These are phyloP conservation scores for Starmerella davenportii DNA, from an alignment of 805 yeast species.

Conservation along the genomic window DNA sequence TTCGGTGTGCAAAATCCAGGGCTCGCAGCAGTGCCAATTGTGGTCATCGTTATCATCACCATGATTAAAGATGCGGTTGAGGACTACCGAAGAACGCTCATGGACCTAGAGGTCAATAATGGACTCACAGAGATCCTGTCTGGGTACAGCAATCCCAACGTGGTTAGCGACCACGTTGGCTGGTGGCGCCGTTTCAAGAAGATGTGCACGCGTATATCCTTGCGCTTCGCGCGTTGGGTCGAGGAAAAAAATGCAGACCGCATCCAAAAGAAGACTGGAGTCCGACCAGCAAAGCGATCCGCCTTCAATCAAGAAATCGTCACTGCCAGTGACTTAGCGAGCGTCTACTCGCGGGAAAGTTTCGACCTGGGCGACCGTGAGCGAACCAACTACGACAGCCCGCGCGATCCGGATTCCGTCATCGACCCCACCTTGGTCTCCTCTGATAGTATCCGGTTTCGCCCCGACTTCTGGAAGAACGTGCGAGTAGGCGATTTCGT, in stretches of 20 bases:
- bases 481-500: constrained; percentile 62
- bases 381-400: not conserved
- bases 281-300: constrained; percentile 9
- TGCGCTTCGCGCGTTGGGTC: constrained; percentile 15
- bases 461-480: constrained; percentile 50
- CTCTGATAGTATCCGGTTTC: constrained; percentile 27
- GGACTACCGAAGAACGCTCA: constrained; percentile 48
- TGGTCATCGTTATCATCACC: constrained; percentile 58
- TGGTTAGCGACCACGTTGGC: constrained; percentile 35
- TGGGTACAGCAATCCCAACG: constrained; percentile 44
- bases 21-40: constrained; percentile 63
- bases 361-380: constrained; percentile 12
- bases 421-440: constrained; percentile 18
- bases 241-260: constrained; percentile 14
- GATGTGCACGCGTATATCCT: constrained; percentile 18
- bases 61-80: constrained; percentile 67
- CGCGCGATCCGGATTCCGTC: constrained; percentile 14
- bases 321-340: constrained; percentile 14
- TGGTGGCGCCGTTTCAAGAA: constrained; percentile 59
- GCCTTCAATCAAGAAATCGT: constrained; percentile 14
- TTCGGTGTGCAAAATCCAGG: constrained; percentile 64
- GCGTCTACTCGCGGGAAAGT: constrained; percentile 14
- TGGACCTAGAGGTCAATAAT: constrained; percentile 55
- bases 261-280: constrained; percentile 14
- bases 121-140: constrained; percentile 43